Evolutionary conservation across 176 grass and related monocot genomes (phyloP).

Genomic region (Eremochloa ophiuroides): DNA sequence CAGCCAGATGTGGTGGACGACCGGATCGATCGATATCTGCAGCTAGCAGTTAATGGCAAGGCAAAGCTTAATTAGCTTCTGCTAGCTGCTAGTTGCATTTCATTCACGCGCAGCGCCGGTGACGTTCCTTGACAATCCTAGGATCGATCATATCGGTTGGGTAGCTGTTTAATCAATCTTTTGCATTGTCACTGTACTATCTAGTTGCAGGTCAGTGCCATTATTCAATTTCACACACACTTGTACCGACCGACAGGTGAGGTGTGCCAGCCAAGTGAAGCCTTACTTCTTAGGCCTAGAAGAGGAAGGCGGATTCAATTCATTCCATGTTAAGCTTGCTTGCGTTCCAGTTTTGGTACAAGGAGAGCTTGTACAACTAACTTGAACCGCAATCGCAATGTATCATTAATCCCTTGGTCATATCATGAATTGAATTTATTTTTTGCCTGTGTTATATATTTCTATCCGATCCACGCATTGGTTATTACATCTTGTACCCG

Average conservation of each 20-base stretch:
- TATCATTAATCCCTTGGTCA: not conserved
- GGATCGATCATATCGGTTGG: not conserved
- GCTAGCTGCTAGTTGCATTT: not conserved
- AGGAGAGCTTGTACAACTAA: not conserved
- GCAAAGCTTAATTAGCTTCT: not conserved
- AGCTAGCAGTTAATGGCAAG: not conserved
- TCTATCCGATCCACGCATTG: not conserved
- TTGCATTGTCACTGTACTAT: constrained; percentile 2
- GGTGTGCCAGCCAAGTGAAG: not conserved
- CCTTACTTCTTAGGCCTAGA: constrained; percentile 34
- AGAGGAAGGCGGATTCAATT: constrained; percentile 13
- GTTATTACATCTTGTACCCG: not conserved
- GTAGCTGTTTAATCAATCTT: constrained; percentile 8
- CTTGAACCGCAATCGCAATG: not conserved
- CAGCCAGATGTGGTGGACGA: no score
- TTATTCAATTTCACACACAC: not conserved
- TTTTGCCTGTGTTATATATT: not conserved
- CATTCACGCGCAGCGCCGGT: not conserved
- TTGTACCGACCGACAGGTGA: not conserved
- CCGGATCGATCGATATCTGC: not conserved
- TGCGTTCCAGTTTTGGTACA: constrained; percentile 12
- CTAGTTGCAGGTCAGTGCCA: not conserved
- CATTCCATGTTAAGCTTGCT: not conserved
- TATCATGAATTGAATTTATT: constrained; percentile 1
- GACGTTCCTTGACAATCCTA: constrained; percentile 4